Base-by-base conservation (phyloP, 1,284 basidiomycete species). In the Coniferiporia weirii region DNA sequence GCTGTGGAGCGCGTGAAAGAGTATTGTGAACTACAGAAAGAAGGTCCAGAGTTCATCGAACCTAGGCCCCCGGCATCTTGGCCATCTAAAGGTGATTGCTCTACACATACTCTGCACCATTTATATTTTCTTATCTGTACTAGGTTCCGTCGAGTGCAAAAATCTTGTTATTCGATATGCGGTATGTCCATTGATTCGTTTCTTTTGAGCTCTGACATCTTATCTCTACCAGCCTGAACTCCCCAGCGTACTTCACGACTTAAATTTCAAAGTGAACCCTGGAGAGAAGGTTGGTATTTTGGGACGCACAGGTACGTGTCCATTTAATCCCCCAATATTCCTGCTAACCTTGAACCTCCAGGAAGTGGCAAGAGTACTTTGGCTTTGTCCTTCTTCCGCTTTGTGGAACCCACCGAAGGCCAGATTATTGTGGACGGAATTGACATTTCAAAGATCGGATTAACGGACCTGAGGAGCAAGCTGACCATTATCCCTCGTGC, bases 301-400 rank as follows among this genome's bases (percentile, higher is more conserved):
- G 3, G 95, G 93, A 54, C 78, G 92, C 51, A 97, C 95, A 0
- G 95, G 96, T 15, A 32, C 10, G 75, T 76, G 62, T 40, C 15
- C 8, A 27, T 27, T 27, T 27, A 27, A 27, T 40, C 15, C 38
- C 38, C 38, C 8, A 9, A 40, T 12, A 40, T 40, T 15, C 38
- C 15, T 15, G 15, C 8, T 40, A 40, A 10, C 3, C 38, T 15
- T 40, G 9, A 2, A 40, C 15, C 38, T 7, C 8, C 15, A 59
- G 57, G 61, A 5, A 62, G 61, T 22, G 93, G 93, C 50, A 95
- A 95, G 75, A 91, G 87, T 59, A 97, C 94, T 0, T 80, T 98
- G 15, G 94, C 94, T 0, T 76, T 97, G 27, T 91, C 90, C 19
- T 94, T 98, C 78, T 98, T 98, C 86, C 85, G 97, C 54, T 96